Percentiles rank a stretch among this genome's conserved stretches.
These are phyloP conservation scores for Crithidia fasciculata DNA, from an alignment of 208 protist species.

Conservation along the genomic window DNA sequence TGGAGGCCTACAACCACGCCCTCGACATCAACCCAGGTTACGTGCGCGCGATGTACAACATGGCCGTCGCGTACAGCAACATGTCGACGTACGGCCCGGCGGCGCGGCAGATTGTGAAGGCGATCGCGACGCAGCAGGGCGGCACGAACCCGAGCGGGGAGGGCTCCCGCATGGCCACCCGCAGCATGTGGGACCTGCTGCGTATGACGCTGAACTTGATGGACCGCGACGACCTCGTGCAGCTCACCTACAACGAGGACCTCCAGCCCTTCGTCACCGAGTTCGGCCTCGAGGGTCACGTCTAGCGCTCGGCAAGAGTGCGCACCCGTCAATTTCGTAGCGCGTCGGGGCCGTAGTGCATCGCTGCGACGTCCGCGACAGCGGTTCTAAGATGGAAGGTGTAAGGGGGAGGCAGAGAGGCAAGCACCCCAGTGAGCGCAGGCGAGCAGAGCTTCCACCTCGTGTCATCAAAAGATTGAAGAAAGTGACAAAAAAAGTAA, in stretches of 20 bases:
- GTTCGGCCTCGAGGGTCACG: constrained; percentile 76
- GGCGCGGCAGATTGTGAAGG: constrained; percentile 74
- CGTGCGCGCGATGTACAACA: constrained; percentile 90
- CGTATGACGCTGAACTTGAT: constrained; percentile 88
- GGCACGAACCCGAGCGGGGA: constrained; percentile 68
- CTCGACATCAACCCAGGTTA: constrained; percentile 91
- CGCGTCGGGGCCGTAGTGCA: no score
- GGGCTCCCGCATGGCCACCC: constrained; percentile 51
- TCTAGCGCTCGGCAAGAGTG: constrained; percentile 25
- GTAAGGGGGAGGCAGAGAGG: no score
- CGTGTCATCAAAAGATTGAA: no score
- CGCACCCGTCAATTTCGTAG: no score
- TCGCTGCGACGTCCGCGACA: no score
- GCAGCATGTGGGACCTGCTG: constrained; percentile 85
- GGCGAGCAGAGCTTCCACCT: no score
- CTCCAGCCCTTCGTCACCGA: constrained; percentile 75
- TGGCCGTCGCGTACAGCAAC: constrained; percentile 89
- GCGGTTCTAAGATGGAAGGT: no score
- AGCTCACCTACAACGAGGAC: constrained; percentile 64
- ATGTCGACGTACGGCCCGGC: constrained; percentile 67
- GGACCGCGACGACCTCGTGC: constrained; percentile 82
- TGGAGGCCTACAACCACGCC: constrained; percentile 86
- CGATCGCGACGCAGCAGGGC: constrained; percentile 80
- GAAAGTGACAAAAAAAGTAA: no score
- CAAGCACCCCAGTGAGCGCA: no score